Evolutionary conservation across 202 grass and related monocot species (phyloP).

Genomic region (Bolboschoenoplectus hybrid): DNA sequence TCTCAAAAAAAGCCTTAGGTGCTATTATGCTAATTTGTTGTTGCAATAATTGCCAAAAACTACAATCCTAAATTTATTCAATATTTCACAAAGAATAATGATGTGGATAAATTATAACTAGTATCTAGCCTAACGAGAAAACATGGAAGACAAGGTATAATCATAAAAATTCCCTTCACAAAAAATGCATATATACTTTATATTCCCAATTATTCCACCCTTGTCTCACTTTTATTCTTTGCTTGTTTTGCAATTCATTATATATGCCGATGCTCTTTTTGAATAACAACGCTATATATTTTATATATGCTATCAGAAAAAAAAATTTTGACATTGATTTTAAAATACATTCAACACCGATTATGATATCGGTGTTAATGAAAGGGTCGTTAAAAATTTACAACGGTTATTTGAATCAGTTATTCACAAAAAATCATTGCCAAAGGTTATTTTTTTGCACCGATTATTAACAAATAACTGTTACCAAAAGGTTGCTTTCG

Average conservation of each 20-base stretch:
- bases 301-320: too few species aligned
- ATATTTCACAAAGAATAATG: background rate
- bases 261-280: background rate
- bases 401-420: too few species aligned
- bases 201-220: background rate
- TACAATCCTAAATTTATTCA: background rate
- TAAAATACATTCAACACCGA: too few species aligned
- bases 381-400: too few species aligned
- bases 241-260: background rate
- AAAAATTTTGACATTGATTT: too few species aligned
- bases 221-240: background rate
- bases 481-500: too few species aligned
- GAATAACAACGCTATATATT: too few species aligned
- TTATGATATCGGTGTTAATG: too few species aligned
- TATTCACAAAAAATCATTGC: too few species aligned
- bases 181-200: background rate
- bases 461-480: too few species aligned
- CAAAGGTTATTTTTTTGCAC: too few species aligned
- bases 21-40: background rate
- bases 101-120: background rate
- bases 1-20: background rate
- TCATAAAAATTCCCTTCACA: background rate
- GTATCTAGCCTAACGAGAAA: background rate
- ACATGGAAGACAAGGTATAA: background rate
- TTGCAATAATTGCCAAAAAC: background rate